These are phyloP conservation scores for Pyricularia sp. DNA, from an alignment of 2,329 filamentous ascomycete genomes.

Conservation along the genomic window DNA sequence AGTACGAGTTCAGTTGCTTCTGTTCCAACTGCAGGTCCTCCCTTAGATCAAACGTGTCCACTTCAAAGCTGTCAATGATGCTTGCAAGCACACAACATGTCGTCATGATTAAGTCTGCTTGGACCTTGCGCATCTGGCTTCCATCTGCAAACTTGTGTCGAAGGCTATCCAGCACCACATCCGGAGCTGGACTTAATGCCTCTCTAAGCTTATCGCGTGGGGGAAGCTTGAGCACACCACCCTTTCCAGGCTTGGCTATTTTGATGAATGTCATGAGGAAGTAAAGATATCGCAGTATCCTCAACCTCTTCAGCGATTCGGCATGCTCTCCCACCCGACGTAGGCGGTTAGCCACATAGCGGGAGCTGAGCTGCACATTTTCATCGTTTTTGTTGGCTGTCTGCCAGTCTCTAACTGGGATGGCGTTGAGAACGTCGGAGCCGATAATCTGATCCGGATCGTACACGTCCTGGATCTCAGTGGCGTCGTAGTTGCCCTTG, in stretches of 20 bases:
- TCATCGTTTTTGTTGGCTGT: slow-evolving; percentile 48
- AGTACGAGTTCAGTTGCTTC: slow-evolving; percentile 58
- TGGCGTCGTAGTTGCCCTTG: slow-evolving; percentile 52
- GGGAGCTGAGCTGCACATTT: slow-evolving; percentile 42
- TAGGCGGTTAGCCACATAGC: slow-evolving; percentile 54
- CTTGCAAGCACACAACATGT: slow-evolving; percentile 60
- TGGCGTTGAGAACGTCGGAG: slow-evolving; percentile 48
- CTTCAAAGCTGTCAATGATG: slow-evolving; percentile 60
- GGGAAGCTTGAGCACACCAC: slow-evolving; percentile 38
- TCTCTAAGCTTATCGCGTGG: slow-evolving; percentile 48
- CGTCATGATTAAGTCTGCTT: slow-evolving; percentile 58
- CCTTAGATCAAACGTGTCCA: slow-evolving; percentile 55
- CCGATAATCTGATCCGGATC: slow-evolving; percentile 53
- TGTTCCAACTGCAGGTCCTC: slow-evolving; percentile 62
- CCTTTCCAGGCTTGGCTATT: slow-evolving; percentile 29
- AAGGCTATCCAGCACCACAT: slow-evolving; percentile 51
- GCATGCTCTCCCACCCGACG: slow-evolving; percentile 39
- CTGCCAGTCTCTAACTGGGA: slow-evolving; percentile 64
- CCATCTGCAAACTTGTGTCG: slow-evolving; percentile 55
- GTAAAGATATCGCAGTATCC: slow-evolving; percentile 46
- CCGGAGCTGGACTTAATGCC: slow-evolving; percentile 42
- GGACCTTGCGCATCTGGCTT: slow-evolving; percentile 55
- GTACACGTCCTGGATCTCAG: slow-evolving; percentile 61
- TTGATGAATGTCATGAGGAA: slow-evolving; percentile 43
- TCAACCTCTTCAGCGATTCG: slow-evolving; percentile 37